These are phyloP conservation scores for Rhynchospora tenuis DNA, from an alignment of 176 grass and related monocot genomes.

Conservation along the genomic window DNA sequence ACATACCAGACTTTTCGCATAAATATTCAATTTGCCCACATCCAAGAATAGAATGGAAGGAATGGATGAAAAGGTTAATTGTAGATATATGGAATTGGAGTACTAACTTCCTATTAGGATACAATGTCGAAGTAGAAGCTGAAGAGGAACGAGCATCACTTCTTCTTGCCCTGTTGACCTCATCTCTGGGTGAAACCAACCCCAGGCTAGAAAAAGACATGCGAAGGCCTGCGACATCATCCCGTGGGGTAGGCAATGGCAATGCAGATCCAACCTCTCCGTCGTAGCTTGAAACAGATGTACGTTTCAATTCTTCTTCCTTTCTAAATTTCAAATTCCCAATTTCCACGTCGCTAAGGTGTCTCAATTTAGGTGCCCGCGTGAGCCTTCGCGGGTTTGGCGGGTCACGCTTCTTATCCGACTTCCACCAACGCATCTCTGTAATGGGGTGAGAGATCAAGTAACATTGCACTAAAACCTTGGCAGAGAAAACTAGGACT, in stretches of 20 bases:
- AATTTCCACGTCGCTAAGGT: constrained; percentile 45
- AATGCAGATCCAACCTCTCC: constrained; percentile 41
- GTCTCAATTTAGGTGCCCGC: constrained; percentile 45
- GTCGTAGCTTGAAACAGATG: constrained; percentile 3
- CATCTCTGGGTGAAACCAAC: constrained; percentile 27
- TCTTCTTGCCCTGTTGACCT: not conserved
- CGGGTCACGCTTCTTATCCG: constrained; percentile 18
- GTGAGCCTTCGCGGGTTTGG: constrained; percentile 44
- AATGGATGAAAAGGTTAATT: not conserved
- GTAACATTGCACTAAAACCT: constrained; percentile 2
- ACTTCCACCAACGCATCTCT: constrained; percentile 5
- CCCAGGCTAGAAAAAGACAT: constrained; percentile 43
- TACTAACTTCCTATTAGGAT: constrained; percentile 7
- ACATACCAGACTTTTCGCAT: not conserved
- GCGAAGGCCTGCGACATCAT: constrained; percentile 29
- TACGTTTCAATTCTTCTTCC: constrained; percentile 14
- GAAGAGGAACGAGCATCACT: constrained; percentile 13
- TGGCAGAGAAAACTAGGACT: not conserved
- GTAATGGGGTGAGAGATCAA: constrained; percentile 8
- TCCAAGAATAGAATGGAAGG: not conserved
- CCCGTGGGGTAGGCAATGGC: constrained; percentile 34
- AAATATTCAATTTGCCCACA: not conserved
- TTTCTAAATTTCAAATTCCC: constrained; percentile 34
- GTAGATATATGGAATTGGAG: not conserved
- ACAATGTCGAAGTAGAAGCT: constrained; percentile 1